Evolutionary conservation across 1,284 basidiomycete species (phyloP).

Genomic region (Phaffia rhodozyma): DNA sequence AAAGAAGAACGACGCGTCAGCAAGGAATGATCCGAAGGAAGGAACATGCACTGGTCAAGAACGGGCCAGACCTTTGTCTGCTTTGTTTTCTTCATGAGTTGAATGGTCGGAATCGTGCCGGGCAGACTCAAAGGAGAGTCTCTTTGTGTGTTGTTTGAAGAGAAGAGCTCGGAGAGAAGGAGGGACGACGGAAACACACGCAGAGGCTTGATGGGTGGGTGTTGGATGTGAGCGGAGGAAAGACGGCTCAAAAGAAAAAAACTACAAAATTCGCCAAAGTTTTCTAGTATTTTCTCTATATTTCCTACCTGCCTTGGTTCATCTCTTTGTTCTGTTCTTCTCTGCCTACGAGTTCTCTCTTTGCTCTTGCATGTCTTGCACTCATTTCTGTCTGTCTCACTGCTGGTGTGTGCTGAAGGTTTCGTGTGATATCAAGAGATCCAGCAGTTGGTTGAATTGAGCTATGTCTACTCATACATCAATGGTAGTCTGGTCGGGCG

Average conservation of each 20-base stretch:
- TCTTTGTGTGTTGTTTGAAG: neutral
- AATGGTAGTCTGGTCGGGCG: neutral
- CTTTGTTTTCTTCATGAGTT: constrained; percentile 17
- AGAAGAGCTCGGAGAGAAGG: neutral
- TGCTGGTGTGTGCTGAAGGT: neutral
- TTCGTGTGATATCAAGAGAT: neutral
- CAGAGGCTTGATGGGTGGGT: no score
- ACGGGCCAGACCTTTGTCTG: constrained; percentile 9
- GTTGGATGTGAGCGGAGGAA: neutral
- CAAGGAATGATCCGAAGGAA: neutral
- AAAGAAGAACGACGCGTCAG: neutral
- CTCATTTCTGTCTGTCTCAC: neutral
- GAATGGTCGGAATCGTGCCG: neutral
- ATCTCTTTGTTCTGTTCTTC: neutral
- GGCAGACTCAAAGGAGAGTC: neutral
- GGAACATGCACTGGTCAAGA: neutral
- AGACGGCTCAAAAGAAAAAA: neutral
- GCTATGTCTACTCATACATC: no score
- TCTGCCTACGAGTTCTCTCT: neutral
- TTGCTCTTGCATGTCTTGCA: neutral
- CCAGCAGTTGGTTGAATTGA: neutral
- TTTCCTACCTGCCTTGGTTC: neutral
- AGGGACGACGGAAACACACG: no score
- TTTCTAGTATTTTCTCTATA: neutral
- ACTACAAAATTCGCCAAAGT: neutral